Evolutionary conservation across 2,329 filamentous ascomycete species (phyloP), one percentile per base, ranked within the genome.

Genomic region (Dothistroma pini): DNA sequence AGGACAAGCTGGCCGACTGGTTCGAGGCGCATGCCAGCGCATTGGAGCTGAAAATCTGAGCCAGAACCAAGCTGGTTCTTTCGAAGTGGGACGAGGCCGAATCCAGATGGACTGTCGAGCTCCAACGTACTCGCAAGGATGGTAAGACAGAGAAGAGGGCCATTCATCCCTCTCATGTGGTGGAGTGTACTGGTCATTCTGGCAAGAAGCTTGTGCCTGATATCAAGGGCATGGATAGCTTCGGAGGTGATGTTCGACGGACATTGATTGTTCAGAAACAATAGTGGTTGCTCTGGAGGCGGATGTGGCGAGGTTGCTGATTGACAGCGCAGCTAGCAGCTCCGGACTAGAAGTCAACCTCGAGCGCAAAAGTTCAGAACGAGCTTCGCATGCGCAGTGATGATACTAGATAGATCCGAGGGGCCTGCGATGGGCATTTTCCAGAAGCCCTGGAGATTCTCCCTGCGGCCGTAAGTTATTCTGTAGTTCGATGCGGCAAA

Each of bases 1-100:
- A 89, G 69, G 87, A 90, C 72, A 90, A 90, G 69, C 77, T 89
- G 0, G 88, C 80, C 1, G 84, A 89, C 35, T 90, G 84, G 74
- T 86, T 90, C 62, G 86, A 89, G 64, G 77, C 81, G 0, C 90
- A 90, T 64, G 87, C 82, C 0, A 81, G 77, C 4, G 72, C 85
- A 0, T 76, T 90, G 12, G 88, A 90, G 66, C 79, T 90, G 47
- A 87, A 89, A 63, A 81, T 89, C 32, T 89, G 87, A 87, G 84
- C 78, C 0, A 75, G 73, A 9, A 84, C 85, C 8, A 41, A 41
- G 35, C 35, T 41, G 8, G 35, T 41, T 6, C 12, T 12, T 12
- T 34, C 32, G 32, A 0, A 74, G 1, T 89, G 82, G 78, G 79
- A 84, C 32, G 80, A 84, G 0, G 65, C 65, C 0, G 73, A 75